Base-by-base conservation (phyloP, 371 early-diverging fungal species). In the Circinella minor region DNA sequence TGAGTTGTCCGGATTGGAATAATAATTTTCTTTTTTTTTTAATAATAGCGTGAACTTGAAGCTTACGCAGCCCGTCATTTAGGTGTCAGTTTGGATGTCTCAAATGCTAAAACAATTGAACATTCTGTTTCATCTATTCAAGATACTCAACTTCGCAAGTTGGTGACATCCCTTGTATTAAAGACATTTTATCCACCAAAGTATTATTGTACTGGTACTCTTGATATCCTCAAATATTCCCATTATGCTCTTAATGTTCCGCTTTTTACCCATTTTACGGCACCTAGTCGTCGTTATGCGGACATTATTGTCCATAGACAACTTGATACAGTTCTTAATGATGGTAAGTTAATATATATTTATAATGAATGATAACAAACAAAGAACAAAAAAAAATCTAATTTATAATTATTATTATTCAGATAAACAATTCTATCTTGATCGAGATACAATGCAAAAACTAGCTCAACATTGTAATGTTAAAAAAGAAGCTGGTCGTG, bases 261-360 rank as follows among this genome's bases (percentile, higher is more conserved):
- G 0, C 80, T 94, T 17, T 96, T 94, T 81, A 95, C 95, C 18
- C 96, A 96, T 72, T 96, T 96, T 71, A 95, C 95, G 38, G 94
- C 96, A 7, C 99, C 99, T 0, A 95, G 96, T 61, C 89, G 98
- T 27, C 88, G 99, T 64, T 98, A 95, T 81, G 91, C 97, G 63
- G 99, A 99, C 81, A 82, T 99, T 37, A 79, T 99, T 73, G 98
- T 98, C 3, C 99, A 98, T 72, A 92, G 98, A n/a, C 86, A 88
- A 68, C 72, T 93, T 8, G 77, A 78, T 37, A 43, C 73, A 43
- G 75, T 79, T 38, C 69, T 79, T 39, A 69, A 14, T 15, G 67
- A 71, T 59, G 75, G 71, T 72, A 67, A 69, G 64, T 47, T 38
- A 17, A 17, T 18, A 8, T 51, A 15, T 51, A 9, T 11, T 1